Conservation (phyloP, 2,329 filamentous ascomycete genomes). For the Chalaropsis ovoidea region DNA sequence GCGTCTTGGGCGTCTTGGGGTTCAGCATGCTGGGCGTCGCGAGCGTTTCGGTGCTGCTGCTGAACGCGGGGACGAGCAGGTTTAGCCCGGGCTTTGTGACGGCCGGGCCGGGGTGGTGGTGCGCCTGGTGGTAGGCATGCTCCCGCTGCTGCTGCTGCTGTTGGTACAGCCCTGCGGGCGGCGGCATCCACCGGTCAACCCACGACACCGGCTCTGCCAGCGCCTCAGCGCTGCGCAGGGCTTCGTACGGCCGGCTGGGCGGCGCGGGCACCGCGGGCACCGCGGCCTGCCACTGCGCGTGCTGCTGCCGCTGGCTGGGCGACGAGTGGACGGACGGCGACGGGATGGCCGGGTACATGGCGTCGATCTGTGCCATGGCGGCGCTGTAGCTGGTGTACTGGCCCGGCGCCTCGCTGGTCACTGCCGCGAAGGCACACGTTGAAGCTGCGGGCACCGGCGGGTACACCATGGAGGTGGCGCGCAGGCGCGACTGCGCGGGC, state of each 20-base stretch:
- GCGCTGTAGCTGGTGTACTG: not conserved
- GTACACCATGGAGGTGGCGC: not conserved
- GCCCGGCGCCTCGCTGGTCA: not conserved
- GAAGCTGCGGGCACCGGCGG: not conserved
- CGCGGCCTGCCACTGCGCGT: not conserved
- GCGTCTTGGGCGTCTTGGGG: constrained; percentile 25
- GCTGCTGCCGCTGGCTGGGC: constrained; percentile 1
- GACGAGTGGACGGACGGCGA: constrained; percentile 23
- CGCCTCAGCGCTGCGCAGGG: constrained; percentile 21
- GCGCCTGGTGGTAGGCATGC: not conserved
- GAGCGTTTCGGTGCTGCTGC: constrained; percentile 22
- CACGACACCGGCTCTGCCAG: constrained; percentile 21
- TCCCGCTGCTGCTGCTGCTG: not conserved
- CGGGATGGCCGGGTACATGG: constrained; percentile 21
- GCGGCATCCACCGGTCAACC: constrained; percentile 25
- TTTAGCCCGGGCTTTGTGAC: constrained; percentile 19
- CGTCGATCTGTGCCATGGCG: constrained; percentile 19
- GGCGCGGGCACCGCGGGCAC: not conserved
- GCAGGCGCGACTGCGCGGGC: constrained; percentile 3
- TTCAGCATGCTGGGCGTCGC: constrained; percentile 21
- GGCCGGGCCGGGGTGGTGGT: not conserved
- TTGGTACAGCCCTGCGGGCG: constrained; percentile 5
- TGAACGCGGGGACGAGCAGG: constrained; percentile 23
- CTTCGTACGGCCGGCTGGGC: constrained; percentile 17
- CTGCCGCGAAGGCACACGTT: not conserved